Evolutionary conservation across 1,139 yeast species (phyloP), one percentile per base, ranked within the genome.

Genomic region (Yamadazyma conglobata): DNA sequence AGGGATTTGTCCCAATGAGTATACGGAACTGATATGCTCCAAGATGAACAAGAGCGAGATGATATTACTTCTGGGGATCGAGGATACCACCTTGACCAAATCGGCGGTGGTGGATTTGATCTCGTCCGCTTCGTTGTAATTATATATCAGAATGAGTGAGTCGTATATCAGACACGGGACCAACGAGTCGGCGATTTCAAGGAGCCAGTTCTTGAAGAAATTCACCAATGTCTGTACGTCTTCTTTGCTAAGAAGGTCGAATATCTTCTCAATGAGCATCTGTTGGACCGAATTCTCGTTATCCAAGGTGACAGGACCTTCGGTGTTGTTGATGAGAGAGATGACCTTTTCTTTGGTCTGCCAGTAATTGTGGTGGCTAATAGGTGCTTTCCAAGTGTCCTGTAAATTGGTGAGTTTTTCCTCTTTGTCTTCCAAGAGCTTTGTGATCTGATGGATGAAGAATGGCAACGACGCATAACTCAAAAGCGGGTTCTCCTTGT

Each of bases 81-180:
- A 39, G 1, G 61, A 47, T 23, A 69, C 45, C 1, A 52, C 35
- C 27, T 58, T 55, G 3, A 56, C 30, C 14, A 63, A 37, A 16
- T 56, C 62, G 3, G 29, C 6, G 11, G 28, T 24, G 5, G 27
- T 10, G 9, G 31, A 23, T 17, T 26, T 25, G 2, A 30, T 32
- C 3, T 29, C 25, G 5, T 25, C 17, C 7, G 25, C 28, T 10
- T 28, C 25, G 14, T 19, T 26, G 14, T 19, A 32, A 19, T 43
- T 41, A 36, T 62, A 64, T 22, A 47, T 38, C 9, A 44, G 49
- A 8, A 58, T 31, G 15, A 67, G 40, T 6, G 66, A 49, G 33
- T 67, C 73, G 40, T 54, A 64, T 2, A 61, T 56, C 42, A 64
- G 56, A 38, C 66, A 64, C 0, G 74, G 74, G n/a, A 69, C 61